Percentiles rank a stretch among this genome's conserved stretches.
Conservation (phyloP, 495 filamentous ascomycete genomes). For the Bathelium albidoporum region DNA sequence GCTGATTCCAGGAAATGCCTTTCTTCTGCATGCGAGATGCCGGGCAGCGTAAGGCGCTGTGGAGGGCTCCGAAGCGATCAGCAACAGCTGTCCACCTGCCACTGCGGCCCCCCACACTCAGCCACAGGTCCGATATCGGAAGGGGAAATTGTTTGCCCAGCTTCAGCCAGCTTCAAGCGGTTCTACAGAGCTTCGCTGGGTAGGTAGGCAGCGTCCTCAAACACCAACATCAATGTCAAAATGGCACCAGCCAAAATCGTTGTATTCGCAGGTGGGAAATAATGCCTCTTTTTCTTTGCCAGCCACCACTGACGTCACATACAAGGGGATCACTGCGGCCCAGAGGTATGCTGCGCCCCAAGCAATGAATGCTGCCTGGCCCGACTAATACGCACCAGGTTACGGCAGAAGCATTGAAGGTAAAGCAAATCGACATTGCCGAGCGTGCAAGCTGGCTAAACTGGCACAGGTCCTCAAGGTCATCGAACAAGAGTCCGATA, state of each 20-base stretch:
- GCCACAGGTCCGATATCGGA: background rate
- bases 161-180: background rate
- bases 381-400: constrained; percentile 29
- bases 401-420: constrained; percentile 74
- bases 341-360: constrained; percentile 55
- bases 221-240: background rate
- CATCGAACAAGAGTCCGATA: constrained; percentile 56
- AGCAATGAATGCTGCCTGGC: background rate
- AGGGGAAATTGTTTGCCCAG: background rate
- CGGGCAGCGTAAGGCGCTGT: no score
- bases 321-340: constrained; percentile 90
- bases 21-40: no score
- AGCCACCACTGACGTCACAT: constrained; percentile 25
- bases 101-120: background rate
- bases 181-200: background rate
- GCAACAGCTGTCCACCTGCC: no score
- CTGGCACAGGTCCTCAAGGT: constrained; percentile 55
- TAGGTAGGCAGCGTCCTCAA: background rate
- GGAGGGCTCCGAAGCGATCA: no score
- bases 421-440: constrained; percentile 25
- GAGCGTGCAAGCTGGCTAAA: background rate
- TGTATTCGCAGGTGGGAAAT: constrained; percentile 20
- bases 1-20: background rate
- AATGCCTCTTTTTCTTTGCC: background rate
- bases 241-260: constrained; percentile 25